A percentile compares a stretch with the other conserved stretches of the same genome.
These are phyloP conservation scores for Cordyceps fumosorosea DNA, from an alignment of 2,329 filamentous ascomycete species.

Conservation along the genomic window DNA sequence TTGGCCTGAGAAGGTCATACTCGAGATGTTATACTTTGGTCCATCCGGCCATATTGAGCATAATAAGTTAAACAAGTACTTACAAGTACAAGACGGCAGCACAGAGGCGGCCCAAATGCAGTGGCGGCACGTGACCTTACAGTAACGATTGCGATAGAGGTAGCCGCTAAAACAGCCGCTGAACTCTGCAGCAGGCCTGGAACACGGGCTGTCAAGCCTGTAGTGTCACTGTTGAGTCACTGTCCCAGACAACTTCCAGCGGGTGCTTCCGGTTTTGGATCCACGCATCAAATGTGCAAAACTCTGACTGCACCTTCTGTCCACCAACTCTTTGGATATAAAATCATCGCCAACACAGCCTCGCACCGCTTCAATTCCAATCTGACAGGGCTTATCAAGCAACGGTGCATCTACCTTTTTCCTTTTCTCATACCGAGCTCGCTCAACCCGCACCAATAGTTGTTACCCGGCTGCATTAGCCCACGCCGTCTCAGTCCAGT, in stretches of 20 bases:
- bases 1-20: background rate
- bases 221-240: background rate
- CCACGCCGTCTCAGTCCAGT: background rate
- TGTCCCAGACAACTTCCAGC: background rate
- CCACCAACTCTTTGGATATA: background rate
- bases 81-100: too few relatives aligned
- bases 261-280: background rate
- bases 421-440: background rate
- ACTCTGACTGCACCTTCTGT: background rate
- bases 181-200: background rate
- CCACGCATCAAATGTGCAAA: conserved; percentile 3
- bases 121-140: too few relatives aligned
- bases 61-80: too few relatives aligned
- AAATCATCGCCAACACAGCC: background rate
- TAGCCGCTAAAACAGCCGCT: background rate
- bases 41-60: background rate
- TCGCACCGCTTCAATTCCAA: background rate
- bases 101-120: too few relatives aligned
- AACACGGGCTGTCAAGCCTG: background rate
- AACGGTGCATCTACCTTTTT: background rate
- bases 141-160: background rate
- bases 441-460: background rate
- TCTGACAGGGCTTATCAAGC: background rate
- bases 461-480: background rate
- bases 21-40: background rate